phyloP scores from a whole-genome alignment of 106 monocot genomes.

The Dactylorhiza incarnata region DNA sequence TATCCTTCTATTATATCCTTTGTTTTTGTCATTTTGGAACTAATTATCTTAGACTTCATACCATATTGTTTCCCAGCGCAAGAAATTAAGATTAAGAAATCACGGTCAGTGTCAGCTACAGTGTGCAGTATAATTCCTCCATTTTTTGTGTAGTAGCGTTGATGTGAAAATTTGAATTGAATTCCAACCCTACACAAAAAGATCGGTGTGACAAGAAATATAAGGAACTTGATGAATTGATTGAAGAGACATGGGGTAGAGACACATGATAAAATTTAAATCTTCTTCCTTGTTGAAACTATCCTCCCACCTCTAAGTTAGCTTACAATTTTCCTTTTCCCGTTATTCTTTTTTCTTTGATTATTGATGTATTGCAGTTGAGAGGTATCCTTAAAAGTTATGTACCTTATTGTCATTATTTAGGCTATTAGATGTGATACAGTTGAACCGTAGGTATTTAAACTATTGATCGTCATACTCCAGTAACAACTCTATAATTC shows the following conservation, averaged over 20 bases:
- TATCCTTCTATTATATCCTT: not conserved
- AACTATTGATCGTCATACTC: not conserved
- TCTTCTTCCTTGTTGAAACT: too few relatives aligned
- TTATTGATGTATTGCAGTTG: not conserved
- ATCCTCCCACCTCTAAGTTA: too few relatives aligned
- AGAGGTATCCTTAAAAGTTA: not conserved
- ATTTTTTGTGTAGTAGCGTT: not conserved
- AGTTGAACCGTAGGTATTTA: not conserved
- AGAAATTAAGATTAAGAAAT: not conserved
- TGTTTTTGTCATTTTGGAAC: not conserved
- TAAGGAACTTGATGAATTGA: too few relatives aligned
- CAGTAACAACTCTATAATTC: not conserved
- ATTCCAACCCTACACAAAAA: too few relatives aligned
- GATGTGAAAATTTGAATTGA: too few relatives aligned
- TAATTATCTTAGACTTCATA: not conserved
- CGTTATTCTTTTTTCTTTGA: not conserved
- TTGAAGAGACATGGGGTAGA: too few relatives aligned
- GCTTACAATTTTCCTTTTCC: too few relatives aligned
- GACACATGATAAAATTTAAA: too few relatives aligned
- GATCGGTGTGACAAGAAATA: too few relatives aligned
- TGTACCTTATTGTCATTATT: not conserved
- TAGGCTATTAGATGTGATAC: not conserved
- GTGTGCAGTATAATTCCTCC: not conserved
- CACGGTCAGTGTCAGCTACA: not conserved
- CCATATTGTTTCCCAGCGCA: not conserved